These are phyloP conservation scores for Metarhizium robertsii DNA, from an alignment of 2,329 filamentous ascomycete genomes.

Conservation along the genomic window DNA sequence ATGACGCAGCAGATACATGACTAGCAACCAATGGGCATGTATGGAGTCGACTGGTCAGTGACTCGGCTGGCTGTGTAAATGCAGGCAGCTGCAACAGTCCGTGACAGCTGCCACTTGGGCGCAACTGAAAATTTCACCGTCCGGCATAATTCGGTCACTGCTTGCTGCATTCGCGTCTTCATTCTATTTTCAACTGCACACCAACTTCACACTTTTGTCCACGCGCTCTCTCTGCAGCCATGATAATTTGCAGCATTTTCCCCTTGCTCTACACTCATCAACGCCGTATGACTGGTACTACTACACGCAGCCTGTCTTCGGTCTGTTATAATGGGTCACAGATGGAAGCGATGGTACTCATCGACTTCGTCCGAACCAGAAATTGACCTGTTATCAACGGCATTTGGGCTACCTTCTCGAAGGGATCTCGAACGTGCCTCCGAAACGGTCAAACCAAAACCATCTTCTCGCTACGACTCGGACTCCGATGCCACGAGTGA, in stretches of 20 bases:
- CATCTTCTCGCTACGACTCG: not conserved
- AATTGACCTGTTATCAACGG: constrained; percentile 18
- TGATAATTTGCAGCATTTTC: not conserved
- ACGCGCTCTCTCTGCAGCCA: not conserved
- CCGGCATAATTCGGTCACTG: not conserved
- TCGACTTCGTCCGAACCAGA: constrained; percentile 4
- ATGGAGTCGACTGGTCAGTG: not conserved
- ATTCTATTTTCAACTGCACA: not conserved
- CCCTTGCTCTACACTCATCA: not conserved
- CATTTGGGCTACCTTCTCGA: constrained; percentile 17
- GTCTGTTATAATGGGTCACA: constrained; percentile 12
- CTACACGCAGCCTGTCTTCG: not conserved
- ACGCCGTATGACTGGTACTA: not conserved
- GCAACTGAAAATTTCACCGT: not conserved
- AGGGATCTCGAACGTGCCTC: constrained; percentile 6
- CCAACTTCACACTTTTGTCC: not conserved
- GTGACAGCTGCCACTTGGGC: not conserved
- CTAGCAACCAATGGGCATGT: not conserved
- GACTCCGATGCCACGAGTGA: constrained; percentile 1
- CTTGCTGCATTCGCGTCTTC: not conserved
- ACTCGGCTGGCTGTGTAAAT: not conserved
- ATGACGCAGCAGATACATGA: not conserved
- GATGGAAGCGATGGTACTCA: not conserved
- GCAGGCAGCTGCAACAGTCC: not conserved
- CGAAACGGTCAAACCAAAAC: not conserved